Percentiles rank a stretch among this genome's conserved stretches.
phyloP scores from a whole-genome alignment of 306 rosid genomes.

The Quercus parvula region DNA sequence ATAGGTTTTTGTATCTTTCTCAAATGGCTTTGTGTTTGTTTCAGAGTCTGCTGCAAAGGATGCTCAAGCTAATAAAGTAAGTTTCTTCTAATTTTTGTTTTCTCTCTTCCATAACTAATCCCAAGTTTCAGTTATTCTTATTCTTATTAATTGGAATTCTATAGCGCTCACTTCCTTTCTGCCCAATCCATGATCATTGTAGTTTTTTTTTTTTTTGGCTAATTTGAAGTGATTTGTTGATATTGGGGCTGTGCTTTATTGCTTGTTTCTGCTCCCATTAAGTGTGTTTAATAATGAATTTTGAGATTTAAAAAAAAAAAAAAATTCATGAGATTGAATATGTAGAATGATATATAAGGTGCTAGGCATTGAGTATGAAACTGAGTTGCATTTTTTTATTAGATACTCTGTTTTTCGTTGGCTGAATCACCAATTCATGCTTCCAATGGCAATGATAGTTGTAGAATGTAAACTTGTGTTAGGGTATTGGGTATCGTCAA shows the following conservation, averaged over 20 bases:
- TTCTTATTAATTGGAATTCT: not conserved
- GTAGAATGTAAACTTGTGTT: not conserved
- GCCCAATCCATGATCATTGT: too few relatives aligned
- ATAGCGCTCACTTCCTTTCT: not conserved
- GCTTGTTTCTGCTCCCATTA: too few relatives aligned
- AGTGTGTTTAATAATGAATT: not conserved
- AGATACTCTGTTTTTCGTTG: not conserved
- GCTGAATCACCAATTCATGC: not conserved
- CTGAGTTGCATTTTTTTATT: not conserved
- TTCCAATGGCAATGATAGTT: not conserved
- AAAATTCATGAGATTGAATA: not conserved
- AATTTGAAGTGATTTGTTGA: not conserved
- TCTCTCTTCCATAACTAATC: not conserved
- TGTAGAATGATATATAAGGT: not conserved
- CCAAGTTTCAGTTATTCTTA: not conserved
- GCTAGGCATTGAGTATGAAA: not conserved
- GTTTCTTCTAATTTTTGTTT: not conserved
- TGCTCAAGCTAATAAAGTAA: conserved; percentile 28
- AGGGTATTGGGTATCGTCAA: not conserved
- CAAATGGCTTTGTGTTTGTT: not conserved
- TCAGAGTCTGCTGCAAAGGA: conserved; percentile 37
- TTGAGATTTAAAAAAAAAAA: not conserved
- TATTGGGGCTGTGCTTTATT: too few relatives aligned
- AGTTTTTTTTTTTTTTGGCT: not conserved
- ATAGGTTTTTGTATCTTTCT: not conserved